Conservation (phyloP, 2,329 filamentous ascomycete genomes). For the Hymenoscyphus fructigenus region DNA sequence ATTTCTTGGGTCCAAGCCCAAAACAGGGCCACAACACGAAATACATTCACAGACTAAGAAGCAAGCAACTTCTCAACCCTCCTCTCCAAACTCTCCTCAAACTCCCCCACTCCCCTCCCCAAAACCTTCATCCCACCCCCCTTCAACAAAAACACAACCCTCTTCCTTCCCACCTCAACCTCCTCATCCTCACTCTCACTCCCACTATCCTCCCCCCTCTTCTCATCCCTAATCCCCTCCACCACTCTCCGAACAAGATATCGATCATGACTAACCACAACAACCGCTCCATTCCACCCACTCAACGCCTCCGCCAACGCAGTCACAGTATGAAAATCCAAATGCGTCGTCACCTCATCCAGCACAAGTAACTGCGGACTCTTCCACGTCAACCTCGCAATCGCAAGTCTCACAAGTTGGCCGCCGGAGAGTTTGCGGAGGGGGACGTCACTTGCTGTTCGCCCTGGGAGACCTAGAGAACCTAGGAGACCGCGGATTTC, state of each 20-base stretch:
- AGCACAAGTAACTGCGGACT: constrained; percentile 95
- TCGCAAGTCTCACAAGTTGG: constrained; percentile 79
- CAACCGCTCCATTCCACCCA: constrained; percentile 69
- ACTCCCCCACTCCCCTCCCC: constrained; percentile 61
- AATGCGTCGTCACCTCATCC: constrained; percentile 93
- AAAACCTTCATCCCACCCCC: constrained; percentile 55
- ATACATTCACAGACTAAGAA: constrained; percentile 8
- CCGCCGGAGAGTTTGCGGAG: constrained; percentile 74
- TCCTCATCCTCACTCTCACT: constrained; percentile 48
- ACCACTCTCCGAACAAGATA: constrained; percentile 77
- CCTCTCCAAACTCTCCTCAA: constrained; percentile 63
- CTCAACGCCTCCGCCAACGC: constrained; percentile 67
- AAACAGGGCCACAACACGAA: too few species aligned
- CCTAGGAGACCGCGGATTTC: constrained; percentile 65
- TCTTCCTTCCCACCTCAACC: constrained; percentile 47
- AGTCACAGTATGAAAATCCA: constrained; percentile 78
- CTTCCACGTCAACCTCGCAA: constrained; percentile 94
- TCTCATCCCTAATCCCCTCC: constrained; percentile 54
- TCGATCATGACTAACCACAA: constrained; percentile 79
- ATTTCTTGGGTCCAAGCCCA: too few species aligned
- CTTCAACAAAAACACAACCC: constrained; percentile 60
- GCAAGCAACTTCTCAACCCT: constrained; percentile 48
- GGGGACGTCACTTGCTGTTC: constrained; percentile 70
- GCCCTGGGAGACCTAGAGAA: constrained; percentile 68
- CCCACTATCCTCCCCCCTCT: constrained; percentile 43